Base-by-base conservation (phyloP, 208 protist species). In the Leishmania martiniquensis region DNA sequence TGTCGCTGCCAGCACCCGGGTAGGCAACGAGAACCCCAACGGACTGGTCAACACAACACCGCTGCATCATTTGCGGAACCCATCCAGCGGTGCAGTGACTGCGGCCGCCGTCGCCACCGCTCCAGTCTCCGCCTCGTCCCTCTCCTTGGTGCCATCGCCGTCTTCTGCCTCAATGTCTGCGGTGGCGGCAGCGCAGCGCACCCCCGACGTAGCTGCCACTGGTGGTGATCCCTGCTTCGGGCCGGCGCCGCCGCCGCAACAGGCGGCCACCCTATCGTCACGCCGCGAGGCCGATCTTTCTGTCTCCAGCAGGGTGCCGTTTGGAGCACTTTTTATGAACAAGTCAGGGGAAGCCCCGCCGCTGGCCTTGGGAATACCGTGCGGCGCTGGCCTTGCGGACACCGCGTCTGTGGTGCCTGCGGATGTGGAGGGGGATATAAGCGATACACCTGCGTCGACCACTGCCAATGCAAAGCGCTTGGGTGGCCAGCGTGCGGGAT, bases 271-370 rank as follows among this genome's bases (percentile, higher is more conserved):
- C 44, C 49, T 12, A 15, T 15, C 17, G 49, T 51, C 73, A 22
- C 73, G 15, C 29, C 65, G 51, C 47, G 78, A 55, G 37, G 65
- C 39, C 68, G n/a, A 55, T 20, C 45, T 77, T 6, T 57, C 49
- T 9, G 75, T 51, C 22, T 32, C 29, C 22, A 4, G 44, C n/a
- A 66, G 54, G 25, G 60, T 55, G 22, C 55, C 54, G 7, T 57
- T 75, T 12, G 78, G 72, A 15, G 55, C 66, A 22, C 72, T 82
- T 10, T 77, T 77, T 45, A 77, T 82, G 72, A 49, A 72, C 34
- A 77, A 82, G 52, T 25, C 71, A 25, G 42, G n/a, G 25, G 47
- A 59, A 52, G 9, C 10, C 22, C 52, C 32, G 4, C 32, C 39
- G 1, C 4, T 57, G 34, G 6, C 15, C 32, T 52, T 42, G 47